Conservation (phyloP, 2,329 filamentous ascomycete genomes). For the Aciculosporium take region DNA sequence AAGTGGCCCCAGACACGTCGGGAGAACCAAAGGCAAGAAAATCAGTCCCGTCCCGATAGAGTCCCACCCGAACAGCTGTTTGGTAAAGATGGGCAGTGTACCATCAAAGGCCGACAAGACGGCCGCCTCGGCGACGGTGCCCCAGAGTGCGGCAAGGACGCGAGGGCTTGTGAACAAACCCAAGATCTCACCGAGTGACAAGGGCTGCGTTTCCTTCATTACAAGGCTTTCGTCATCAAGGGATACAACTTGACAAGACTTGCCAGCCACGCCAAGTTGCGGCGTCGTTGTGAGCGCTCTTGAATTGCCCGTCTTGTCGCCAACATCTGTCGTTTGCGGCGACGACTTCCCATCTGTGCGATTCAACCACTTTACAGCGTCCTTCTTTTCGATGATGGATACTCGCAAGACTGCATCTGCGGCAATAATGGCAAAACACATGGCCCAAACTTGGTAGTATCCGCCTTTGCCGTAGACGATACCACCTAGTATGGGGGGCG, state of each 20-base stretch:
- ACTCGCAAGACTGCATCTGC: conserved; percentile 20
- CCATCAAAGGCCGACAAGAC: conserved; percentile 21
- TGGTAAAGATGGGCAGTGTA: conserved; percentile 19
- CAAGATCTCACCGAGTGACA: conserved; percentile 10
- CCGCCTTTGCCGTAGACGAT: conserved; percentile 19
- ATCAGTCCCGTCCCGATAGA: conserved; percentile 20
- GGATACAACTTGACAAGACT: neutral
- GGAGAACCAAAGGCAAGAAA: conserved; percentile 20
- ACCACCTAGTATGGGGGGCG: conserved; percentile 20
- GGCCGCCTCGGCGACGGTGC: conserved; percentile 19
- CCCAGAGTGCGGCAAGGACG: conserved; percentile 20
- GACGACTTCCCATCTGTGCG: neutral
- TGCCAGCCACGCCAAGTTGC: neutral
- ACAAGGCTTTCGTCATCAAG: neutral
- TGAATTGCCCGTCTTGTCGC: neutral
- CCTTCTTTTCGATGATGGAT: conserved; percentile 19
- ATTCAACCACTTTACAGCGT: conserved; percentile 15
- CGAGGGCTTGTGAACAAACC: conserved; percentile 17
- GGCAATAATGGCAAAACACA: conserved; percentile 21
- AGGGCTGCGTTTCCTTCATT: neutral
- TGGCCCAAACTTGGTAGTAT: conserved; percentile 21
- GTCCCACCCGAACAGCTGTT: conserved; percentile 18
- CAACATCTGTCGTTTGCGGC: neutral
- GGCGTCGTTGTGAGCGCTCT: neutral
- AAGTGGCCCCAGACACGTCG: conserved; percentile 17